Percentiles rank a stretch among this genome's conserved stretches.
These are phyloP conservation scores for Umbelopsis ramanniana DNA, from an alignment of 192 early-diverging fungal species.

Conservation along the genomic window DNA sequence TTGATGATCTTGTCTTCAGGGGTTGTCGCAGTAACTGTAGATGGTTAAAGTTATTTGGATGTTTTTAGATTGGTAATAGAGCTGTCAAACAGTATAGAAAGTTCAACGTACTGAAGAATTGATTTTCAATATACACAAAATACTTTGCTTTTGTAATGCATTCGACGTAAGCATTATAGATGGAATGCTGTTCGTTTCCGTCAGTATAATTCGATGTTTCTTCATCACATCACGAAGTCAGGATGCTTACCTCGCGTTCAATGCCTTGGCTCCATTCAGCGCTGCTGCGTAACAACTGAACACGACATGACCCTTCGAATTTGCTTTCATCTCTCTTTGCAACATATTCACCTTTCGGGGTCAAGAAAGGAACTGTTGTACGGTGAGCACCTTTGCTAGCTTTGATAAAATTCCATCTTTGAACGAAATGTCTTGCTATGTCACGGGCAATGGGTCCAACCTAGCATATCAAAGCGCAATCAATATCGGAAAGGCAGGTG, in stretches of 20 bases:
- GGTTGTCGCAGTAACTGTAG: constrained; percentile 25
- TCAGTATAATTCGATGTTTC: background rate
- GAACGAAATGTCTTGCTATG: constrained; percentile 85
- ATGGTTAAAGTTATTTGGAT: background rate
- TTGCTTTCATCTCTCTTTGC: constrained; percentile 58
- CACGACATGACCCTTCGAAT: constrained; percentile 66
- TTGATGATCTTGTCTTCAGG: constrained; percentile 26
- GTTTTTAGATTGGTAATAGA: background rate
- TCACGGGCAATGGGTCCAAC: constrained; percentile 82
- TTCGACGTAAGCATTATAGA: constrained; percentile 81
- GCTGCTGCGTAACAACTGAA: constrained; percentile 74
- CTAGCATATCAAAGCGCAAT: constrained; percentile 16
- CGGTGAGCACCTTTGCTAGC: constrained; percentile 66
- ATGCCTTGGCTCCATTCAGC: constrained; percentile 77
- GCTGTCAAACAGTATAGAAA: background rate
- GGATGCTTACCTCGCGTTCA: constrained; percentile 46
- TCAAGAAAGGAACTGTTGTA: constrained; percentile 64
- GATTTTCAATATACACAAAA: constrained; percentile 95
- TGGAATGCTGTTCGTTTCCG: constrained; percentile 58
- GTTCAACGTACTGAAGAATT: constrained; percentile 80
- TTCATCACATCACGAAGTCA: no score
- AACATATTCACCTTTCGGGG: constrained; percentile 77
- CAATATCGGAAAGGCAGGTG: background rate
- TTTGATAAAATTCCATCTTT: constrained; percentile 93
- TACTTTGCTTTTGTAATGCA: constrained; percentile 77